Percentiles rank a stretch among this genome's conserved stretches.
Evolutionary conservation across 2,329 filamentous ascomycete genomes (phyloP).

Genomic region (Clarireedia homoeocarpa): DNA sequence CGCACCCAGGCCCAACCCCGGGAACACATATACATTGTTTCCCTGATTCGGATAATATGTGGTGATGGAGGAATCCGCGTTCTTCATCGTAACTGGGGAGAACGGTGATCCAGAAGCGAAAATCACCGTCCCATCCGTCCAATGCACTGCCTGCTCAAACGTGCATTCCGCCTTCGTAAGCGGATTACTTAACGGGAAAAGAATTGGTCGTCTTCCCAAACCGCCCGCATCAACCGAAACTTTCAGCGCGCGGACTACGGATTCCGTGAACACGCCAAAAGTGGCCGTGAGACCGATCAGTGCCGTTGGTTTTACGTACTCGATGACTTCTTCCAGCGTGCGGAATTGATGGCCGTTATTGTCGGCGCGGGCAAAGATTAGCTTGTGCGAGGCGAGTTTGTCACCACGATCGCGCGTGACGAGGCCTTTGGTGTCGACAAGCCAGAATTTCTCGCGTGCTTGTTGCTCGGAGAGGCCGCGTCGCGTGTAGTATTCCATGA

Average conservation of each 20-base stretch:
- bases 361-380: slow-evolving; percentile 59
- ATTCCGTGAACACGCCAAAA: slow-evolving; percentile 86
- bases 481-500: slow-evolving; percentile 93
- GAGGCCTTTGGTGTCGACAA: slow-evolving; percentile 93
- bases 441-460: slow-evolving; percentile 88
- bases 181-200: slow-evolving; percentile 96
- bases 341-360: slow-evolving; percentile 64
- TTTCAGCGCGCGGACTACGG: slow-evolving; percentile 67
- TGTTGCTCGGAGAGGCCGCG: slow-evolving; percentile 83
- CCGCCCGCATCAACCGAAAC: slow-evolving; percentile 54
- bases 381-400: slow-evolving; percentile 84
- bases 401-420: slow-evolving; percentile 91
- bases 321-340: slow-evolving; percentile 82
- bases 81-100: slow-evolving; percentile 60
- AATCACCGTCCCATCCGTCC: slow-evolving; percentile 85
- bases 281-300: slow-evolving; percentile 92
- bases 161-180: slow-evolving; percentile 96
- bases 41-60: slow-evolving; percentile 77
- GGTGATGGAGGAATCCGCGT: slow-evolving; percentile 43
- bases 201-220: slow-evolving; percentile 71
- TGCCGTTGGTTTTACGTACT: slow-evolving; percentile 90
- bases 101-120: slow-evolving; percentile 97
- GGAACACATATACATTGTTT: slow-evolving; percentile 90
- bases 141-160: slow-evolving; percentile 82
- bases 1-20: slow-evolving; percentile 85